These are phyloP conservation scores for Mucor racemosus DNA, from an alignment of 371 early-diverging fungal genomes.

Conservation along the genomic window DNA sequence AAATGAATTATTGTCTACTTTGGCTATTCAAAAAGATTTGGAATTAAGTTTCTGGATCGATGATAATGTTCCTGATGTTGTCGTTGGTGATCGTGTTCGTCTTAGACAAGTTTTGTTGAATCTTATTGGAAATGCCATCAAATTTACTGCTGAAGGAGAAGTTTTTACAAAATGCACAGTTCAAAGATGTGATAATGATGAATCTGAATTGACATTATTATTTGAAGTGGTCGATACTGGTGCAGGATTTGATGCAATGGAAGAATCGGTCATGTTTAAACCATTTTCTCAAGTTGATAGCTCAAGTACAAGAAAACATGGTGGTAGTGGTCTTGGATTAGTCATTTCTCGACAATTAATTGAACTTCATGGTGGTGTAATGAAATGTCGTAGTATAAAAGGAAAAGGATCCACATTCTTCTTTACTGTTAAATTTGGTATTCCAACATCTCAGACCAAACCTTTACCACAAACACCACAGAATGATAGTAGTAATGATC, in stretches of 20 bases:
- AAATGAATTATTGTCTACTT: slow-evolving; percentile 62
- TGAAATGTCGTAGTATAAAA: slow-evolving; percentile 63
- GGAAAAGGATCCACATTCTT: slow-evolving; percentile 67
- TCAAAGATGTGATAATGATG: slow-evolving; percentile 31
- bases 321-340: slow-evolving; percentile 69
- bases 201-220: slow-evolving; percentile 46
- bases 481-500: slow-evolving; percentile 46
- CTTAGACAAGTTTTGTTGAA: slow-evolving; percentile 64
- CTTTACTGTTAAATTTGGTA: slow-evolving; percentile 61
- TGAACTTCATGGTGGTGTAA: slow-evolving; percentile 66
- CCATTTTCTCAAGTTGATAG: slow-evolving; percentile 72
- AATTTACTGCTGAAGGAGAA: slow-evolving; percentile 67
- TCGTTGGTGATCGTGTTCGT: slow-evolving; percentile 64
- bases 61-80: slow-evolving; percentile 62
- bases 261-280: slow-evolving; percentile 70
- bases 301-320: slow-evolving; percentile 71
- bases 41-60: slow-evolving; percentile 67
- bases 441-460: slow-evolving; percentile 51
- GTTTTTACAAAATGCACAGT: slow-evolving; percentile 65
- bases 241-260: slow-evolving; percentile 64
- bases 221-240: slow-evolving; percentile 73
- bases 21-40: slow-evolving; percentile 65
- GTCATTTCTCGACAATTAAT: slow-evolving; percentile 66
- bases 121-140: slow-evolving; percentile 70
- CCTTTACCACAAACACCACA: slow-evolving; percentile 64